Evolutionary conservation across 495 filamentous ascomycete species (phyloP).

Genomic region (Recurvomyces mirabilis): DNA sequence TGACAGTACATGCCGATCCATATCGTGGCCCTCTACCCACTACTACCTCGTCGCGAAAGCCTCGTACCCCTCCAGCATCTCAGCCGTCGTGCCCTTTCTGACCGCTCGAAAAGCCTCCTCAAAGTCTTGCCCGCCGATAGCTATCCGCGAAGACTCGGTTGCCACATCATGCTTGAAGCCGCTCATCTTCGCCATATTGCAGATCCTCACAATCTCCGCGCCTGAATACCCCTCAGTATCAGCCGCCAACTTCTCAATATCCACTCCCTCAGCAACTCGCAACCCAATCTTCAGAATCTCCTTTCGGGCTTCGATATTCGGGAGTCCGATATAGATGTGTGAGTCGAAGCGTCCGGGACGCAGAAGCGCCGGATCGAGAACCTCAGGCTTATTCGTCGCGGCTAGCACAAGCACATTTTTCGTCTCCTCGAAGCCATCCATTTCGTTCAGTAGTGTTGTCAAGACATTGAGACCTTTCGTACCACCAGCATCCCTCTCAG

Average conservation of each 20-base stretch:
- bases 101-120: slow-evolving; percentile 9
- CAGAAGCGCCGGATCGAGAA: slow-evolving; percentile 76
- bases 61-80: slow-evolving; percentile 17
- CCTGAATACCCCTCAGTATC: slow-evolving; percentile 74
- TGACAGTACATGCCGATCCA: too few species aligned
- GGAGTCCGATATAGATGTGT: slow-evolving; percentile 81
- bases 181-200: slow-evolving; percentile 43
- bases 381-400: slow-evolving; percentile 84
- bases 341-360: slow-evolving; percentile 81
- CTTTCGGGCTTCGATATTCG: slow-evolving; percentile 59
- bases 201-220: slow-evolving; percentile 77
- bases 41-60: slow-evolving; percentile 6
- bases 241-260: slow-evolving; percentile 53
- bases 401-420: slow-evolving; percentile 83
- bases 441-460: slow-evolving; percentile 85
- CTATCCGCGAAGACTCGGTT: slow-evolving; percentile 42
- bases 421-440: slow-evolving; percentile 86
- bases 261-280: slow-evolving; percentile 47
- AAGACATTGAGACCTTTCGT: slow-evolving; percentile 62
- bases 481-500: slow-evolving; percentile 39
- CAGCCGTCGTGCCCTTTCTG: slow-evolving; percentile 9
- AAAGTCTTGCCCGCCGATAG: slow-evolving; percentile 10
- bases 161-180: slow-evolving; percentile 32
- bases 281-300: slow-evolving; percentile 65
- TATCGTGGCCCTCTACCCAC: too few species aligned